Evolutionary conservation across 768 basidiomycete genomes (phyloP), one percentile per base, ranked within the genome.

Genomic region (Kondoa subrosea): DNA sequence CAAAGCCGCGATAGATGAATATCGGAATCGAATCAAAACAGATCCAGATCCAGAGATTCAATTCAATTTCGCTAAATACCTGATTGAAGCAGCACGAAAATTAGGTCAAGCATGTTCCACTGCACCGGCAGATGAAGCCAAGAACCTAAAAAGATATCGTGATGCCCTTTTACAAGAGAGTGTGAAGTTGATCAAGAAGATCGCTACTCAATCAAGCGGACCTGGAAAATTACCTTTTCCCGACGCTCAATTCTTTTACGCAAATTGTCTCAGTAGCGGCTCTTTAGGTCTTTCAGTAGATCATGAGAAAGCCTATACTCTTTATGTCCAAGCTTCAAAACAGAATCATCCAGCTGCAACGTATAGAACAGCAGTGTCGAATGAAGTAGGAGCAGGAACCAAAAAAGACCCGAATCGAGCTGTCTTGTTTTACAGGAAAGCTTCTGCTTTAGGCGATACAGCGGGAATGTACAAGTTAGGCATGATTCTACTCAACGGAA

Each of bases 391-490:
- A 29, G 92, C 91, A 1, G 95, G 95, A 32, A 99, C 95, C 0
- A 83, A 87, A 72, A 83, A 85, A 73, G 93, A 97, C 74, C 85
- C 85, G 0, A 81, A 85, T 26, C 84, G 95, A 58, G 95, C 95
- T 4, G 86, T 91, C 30, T 86, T 91, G 2, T 96, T 99, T 76
- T 97, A 96, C 79, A 85, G 92, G 69, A 96, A 96, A 77, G 89
- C 95, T 2, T 91, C 91, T 8, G 91, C 91, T 1, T 80, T 97
- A 34, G 92, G 92, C 25, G 95, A 97, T 76, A 96, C 93, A 0
- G 85, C 93, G 30, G 95, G 91, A 1, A 99, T 97, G 95, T 97
- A 95, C 80, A 97, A 97, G 77, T 84, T 99, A n/a, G 91, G 91
- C n/a, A 92, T 95, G 87, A 88, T 96, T 71, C 82, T 95, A 32